Conservation (phyloP, 495 filamentous ascomycete genomes). For the Penicillium bialowiezense region DNA sequence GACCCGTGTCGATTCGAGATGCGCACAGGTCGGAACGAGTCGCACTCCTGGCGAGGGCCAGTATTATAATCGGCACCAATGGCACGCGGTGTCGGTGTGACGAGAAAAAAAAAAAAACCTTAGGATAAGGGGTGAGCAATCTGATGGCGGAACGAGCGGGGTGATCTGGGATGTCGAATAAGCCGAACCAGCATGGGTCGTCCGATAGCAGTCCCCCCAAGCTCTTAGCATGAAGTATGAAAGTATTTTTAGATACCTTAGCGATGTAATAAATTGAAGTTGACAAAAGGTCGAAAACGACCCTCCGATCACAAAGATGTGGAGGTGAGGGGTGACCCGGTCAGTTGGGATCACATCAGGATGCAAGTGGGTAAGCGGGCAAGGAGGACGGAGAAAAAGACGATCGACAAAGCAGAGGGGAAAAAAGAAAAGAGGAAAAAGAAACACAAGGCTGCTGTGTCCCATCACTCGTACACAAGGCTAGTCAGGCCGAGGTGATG, state of each 20-base stretch:
- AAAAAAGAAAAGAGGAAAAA: conserved; percentile 8
- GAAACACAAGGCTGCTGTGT: conserved; percentile 1
- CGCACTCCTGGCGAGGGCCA: conserved; percentile 1
- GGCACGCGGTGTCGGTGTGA: conserved; percentile 8
- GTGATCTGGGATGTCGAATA: background rate
- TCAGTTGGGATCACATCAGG: conserved; percentile 12
- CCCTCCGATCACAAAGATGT: conserved; percentile 15
- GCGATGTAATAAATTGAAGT: too few relatives aligned
- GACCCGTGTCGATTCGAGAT: background rate
- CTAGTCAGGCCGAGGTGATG: conserved; percentile 17
- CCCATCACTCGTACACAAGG: too few relatives aligned
- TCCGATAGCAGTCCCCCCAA: background rate
- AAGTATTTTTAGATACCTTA: background rate
- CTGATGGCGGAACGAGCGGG: conserved; percentile 2
- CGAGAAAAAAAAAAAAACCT: background rate
- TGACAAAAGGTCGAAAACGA: background rate
- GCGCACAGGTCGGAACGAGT: background rate
- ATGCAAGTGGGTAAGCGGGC: background rate
- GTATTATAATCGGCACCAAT: conserved; percentile 12
- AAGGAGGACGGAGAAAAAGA: background rate
- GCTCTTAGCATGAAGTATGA: background rate
- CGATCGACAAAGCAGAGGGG: too few relatives aligned
- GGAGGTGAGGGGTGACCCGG: conserved; percentile 13
- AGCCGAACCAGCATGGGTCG: background rate
- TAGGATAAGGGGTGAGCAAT: background rate